Evolutionary conservation across 1,139 yeast genomes (phyloP), one percentile per base, ranked within the genome.

Genomic region (Magnusiomyces fungicola): DNA sequence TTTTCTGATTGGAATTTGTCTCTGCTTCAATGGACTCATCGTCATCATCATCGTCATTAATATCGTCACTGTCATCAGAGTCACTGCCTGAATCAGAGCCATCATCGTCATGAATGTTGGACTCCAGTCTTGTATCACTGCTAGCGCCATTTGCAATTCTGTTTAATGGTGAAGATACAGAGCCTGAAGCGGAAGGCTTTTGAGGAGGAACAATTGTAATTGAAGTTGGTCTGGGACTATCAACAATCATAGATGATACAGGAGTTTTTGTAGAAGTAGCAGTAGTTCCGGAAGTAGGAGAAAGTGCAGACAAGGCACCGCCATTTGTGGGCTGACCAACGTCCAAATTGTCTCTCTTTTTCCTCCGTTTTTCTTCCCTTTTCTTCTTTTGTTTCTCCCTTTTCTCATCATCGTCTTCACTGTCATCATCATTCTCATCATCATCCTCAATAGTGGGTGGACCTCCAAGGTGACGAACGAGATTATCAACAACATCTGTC

Each of bases 401-500:
- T n/a, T 40, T 21, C 5, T 54, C 55, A 10, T 51, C 50, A 2
- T 48, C 53, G n/a, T 51, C 54, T 1, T 39, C 51, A 12, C 44
- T 50, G 24, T 61, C 69, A 1, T 65, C 71, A 0, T 63, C 69
- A 3, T 66, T 70, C 1, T 66, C 73, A 6, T 67, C 72, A 3
- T 62, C 69, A 3, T 63, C 70, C 14, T 61, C 68, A 1, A 62
- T 69, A 1, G 16, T 32, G 12, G 62, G 61, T 1, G 59, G 61
- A 3, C 67, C 67, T 27, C 71, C 71, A 18, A 70, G 60, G 23
- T 63, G 57, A 4, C 79, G 75, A 47, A 87, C 80, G 50, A 88
- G 67, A 16, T 81, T 79, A 59, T 88, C 96, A 10, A 89, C 97
- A 49, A 90, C 78, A 56, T 89, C 97, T 54, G 81, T 77, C 97